Evolutionary conservation across 257 asterid species (phyloP).

Genomic region (Nicotiana attenuata): DNA sequence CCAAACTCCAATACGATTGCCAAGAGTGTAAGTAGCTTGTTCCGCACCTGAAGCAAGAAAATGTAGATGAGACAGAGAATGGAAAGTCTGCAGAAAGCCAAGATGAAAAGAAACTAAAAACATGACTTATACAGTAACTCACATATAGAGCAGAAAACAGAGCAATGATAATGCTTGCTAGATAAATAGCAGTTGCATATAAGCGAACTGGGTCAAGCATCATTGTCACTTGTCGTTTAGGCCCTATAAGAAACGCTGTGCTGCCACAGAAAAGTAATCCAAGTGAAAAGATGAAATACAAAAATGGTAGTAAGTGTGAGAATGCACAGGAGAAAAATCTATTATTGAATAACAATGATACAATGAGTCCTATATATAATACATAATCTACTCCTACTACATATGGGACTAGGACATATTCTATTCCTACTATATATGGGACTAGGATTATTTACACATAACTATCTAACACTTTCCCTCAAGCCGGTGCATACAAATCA

Average conservation of each 20-base stretch:
- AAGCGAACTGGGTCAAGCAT: conserved; percentile 96
- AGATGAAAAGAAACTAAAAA: conserved; percentile 6
- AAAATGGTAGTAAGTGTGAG: background rate
- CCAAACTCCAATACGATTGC: conserved; percentile 80
- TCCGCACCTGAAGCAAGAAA: conserved; percentile 55
- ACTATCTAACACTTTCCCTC: no score
- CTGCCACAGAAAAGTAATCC: conserved; percentile 54
- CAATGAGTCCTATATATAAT: no score
- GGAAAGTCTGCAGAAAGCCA: background rate
- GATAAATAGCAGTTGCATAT: conserved; percentile 94
- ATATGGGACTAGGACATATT: no score
- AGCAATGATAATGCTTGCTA: conserved; percentile 86
- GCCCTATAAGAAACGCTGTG: conserved; percentile 98
- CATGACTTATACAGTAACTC: conserved; percentile 34
- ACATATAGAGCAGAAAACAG: conserved; percentile 91
- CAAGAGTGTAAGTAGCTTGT: conserved; percentile 79
- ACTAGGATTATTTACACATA: no score
- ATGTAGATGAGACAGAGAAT: background rate
- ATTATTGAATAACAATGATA: no score
- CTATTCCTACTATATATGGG: no score
- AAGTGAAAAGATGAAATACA: conserved; percentile 25
- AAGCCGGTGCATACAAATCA: no score
- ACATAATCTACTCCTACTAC: no score
- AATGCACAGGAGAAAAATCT: no score
- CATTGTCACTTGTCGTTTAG: conserved; percentile 90